Base-by-base conservation (phyloP, 257 asterid genomes). In the Gynochthodes officinalis region DNA sequence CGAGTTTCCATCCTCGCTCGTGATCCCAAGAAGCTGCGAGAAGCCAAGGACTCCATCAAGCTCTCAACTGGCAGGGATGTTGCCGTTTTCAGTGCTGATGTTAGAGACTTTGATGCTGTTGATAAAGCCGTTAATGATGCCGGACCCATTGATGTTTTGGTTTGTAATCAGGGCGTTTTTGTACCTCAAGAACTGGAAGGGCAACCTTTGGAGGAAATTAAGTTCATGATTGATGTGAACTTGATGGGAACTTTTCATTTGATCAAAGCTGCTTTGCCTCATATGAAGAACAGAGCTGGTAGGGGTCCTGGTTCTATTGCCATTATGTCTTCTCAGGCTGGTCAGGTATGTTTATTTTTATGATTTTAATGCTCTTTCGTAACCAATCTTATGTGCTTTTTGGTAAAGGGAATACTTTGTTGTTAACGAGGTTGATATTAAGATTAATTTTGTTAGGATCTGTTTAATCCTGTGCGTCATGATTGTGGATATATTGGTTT, bases 251-350 rank as follows among this genome's bases (percentile, higher is more conserved):
- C 89, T 72, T 95, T 95, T 68, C 89, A 89, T 77, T 43, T 92
- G 92, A 87, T 92, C 43, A 90, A 90, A 78, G 99, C 99, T 14
- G 99, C 97, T 19, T 76, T 95, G 88, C 96, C 96, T 23, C 84
- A 77, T 28, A 95, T 95, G 99, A 95, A 87, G 83, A 80, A 18
- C 28, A 82, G 98, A 69, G 78, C 70, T 46, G 90, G 72, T 49
- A 73, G 85, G 19, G 96, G 94, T 11, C 96, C 99, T 5, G 94
- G 83, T 11, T 92, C 96, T 2, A 90, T 95, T 42, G 96, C 97
- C 10, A 77, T 95, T 65, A 87, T 95, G 97, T 95, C 98, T 21
- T 92, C 98, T 16, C 99, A 95, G 85, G 98, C 97, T 6, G 99
- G 99, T 63, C 99, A 95, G 97, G 97, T 95, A 73, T 73, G 44